These are phyloP conservation scores for Pestalotiopsis sp. DNA, from an alignment of 2,329 filamentous ascomycete species.

Conservation along the genomic window DNA sequence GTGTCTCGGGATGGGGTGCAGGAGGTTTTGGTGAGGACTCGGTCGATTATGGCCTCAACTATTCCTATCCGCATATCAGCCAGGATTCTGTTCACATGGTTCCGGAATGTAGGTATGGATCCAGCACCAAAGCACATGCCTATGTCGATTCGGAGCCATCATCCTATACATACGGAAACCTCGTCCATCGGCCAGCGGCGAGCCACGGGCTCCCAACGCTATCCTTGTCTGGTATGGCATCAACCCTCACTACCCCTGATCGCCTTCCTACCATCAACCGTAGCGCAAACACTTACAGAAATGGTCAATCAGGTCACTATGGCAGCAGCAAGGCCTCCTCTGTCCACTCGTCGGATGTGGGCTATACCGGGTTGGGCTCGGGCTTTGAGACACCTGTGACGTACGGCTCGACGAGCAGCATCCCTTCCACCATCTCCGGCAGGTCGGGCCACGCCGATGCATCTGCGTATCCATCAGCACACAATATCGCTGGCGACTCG, in stretches of 20 bases:
- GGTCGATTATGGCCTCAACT: constrained; percentile 38
- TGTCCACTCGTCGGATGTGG: constrained; percentile 26
- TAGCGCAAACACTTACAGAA: constrained; percentile 32
- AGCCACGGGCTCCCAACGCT: constrained; percentile 38
- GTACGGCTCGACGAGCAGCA: constrained; percentile 22
- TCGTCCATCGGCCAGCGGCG: constrained; percentile 39
- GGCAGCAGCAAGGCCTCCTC: constrained; percentile 25
- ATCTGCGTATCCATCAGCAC: constrained; percentile 18
- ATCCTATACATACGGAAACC: constrained; percentile 34
- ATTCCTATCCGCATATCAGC: constrained; percentile 37
- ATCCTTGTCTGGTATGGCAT: constrained; percentile 44
- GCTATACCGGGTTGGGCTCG: constrained; percentile 30
- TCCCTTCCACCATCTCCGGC: constrained; percentile 21
- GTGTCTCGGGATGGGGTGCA: constrained; percentile 35
- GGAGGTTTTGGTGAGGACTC: constrained; percentile 38
- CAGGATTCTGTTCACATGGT: constrained; percentile 37
- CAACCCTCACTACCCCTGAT: constrained; percentile 38
- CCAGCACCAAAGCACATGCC: constrained; percentile 26
- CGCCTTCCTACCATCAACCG: constrained; percentile 38
- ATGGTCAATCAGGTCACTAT: constrained; percentile 28
- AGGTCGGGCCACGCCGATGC: constrained; percentile 24
- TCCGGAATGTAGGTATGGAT: constrained; percentile 32
- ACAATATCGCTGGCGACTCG: constrained; percentile 17
- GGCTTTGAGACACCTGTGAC: constrained; percentile 22
- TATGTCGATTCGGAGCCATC: constrained; percentile 39